Base-by-base conservation (phyloP, 306 rosid species). In the Vigna hirtella region DNA sequence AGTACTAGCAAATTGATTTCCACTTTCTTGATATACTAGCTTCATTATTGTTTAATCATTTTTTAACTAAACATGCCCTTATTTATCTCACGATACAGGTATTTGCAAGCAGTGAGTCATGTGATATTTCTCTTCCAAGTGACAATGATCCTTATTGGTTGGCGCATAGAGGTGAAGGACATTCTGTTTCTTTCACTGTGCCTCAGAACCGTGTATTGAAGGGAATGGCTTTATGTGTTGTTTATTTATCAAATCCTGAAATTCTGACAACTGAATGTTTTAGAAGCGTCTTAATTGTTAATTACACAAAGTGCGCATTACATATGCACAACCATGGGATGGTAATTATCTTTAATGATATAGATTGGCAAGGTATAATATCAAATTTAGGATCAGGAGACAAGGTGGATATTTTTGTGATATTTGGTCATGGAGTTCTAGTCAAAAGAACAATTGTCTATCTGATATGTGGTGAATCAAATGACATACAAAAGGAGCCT, bases 151-250 rank as follows among this genome's bases (percentile, higher is more conserved):
- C 85, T 12, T n/a, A n/a, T 26, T 66, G 63, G 63, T 56, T 72
- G 30, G 15, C 66, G 24, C 18, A 77, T 30, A 38, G 4, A 5
- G 26, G 48, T 0, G 47, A 58, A 32, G 83, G 80, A 14, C 2
- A 36, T n/a, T 66, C 72, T 0, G 68, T 73, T 16, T 3, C 0
- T 38, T 78, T 83, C 4, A 24, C 15, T 45, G 72, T 83, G 2
- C 83, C 80, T 49, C 26, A 14, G 13, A 62, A 38, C 3, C 1
- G 11, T 9, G 0, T 10, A 34, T 12, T 78, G 6, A 66, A 73
- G 49, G 86, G 80, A 10, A 83, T 83, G 74, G 1, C 38, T 58
- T 43, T 78, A 9, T 73, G 72, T 69, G 75, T 66, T 17, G 15
- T 66, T 49, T 78, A 83, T 58, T 78, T 40, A n/a, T 66, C 80